Evolutionary conservation across 805 yeast genomes (phyloP).

Genomic region (Sporopachydermia lactativora): DNA sequence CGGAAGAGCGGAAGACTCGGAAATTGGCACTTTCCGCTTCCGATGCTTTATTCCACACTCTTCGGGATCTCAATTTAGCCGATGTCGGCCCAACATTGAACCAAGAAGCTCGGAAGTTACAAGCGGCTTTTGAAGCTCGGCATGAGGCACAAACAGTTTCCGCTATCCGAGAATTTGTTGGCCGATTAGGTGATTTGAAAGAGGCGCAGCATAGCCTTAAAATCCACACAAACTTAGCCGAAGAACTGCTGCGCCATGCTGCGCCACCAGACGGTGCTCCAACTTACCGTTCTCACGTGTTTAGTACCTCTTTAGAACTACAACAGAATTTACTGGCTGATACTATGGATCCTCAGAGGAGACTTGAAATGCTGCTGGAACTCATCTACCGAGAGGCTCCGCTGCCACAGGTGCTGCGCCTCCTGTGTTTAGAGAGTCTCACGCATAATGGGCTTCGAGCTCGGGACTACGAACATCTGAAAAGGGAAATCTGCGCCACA

Average conservation of each 20-base stretch:
- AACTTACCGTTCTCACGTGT: conserved; percentile 12
- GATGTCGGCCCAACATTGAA: conserved; percentile 65
- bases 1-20: conserved; percentile 8
- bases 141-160: conserved; percentile 43
- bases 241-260: conserved; percentile 37
- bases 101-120: conserved; percentile 53
- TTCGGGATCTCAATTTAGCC: conserved; percentile 63
- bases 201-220: conserved; percentile 52
- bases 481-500: conserved; percentile 40
- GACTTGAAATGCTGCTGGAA: conserved; percentile 27
- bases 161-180: conserved; percentile 61
- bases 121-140: conserved; percentile 47
- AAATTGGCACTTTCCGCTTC: conserved; percentile 15
- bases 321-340: conserved; percentile 61
- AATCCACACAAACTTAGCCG: conserved; percentile 65
- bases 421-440: conserved; percentile 43
- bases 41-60: conserved; percentile 35
- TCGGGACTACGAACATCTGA: conserved; percentile 42
- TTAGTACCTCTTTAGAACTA: conserved; percentile 37
- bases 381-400: conserved; percentile 34
- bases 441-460: conserved; percentile 57
- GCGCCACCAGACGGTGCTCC: conserved; percentile 17
- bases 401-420: conserved; percentile 31
- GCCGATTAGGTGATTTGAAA: conserved; percentile 52
- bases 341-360: conserved; percentile 26